These are phyloP conservation scores for Chaetothyriales sp. DNA, from an alignment of 2,329 filamentous ascomycete genomes.

Conservation along the genomic window DNA sequence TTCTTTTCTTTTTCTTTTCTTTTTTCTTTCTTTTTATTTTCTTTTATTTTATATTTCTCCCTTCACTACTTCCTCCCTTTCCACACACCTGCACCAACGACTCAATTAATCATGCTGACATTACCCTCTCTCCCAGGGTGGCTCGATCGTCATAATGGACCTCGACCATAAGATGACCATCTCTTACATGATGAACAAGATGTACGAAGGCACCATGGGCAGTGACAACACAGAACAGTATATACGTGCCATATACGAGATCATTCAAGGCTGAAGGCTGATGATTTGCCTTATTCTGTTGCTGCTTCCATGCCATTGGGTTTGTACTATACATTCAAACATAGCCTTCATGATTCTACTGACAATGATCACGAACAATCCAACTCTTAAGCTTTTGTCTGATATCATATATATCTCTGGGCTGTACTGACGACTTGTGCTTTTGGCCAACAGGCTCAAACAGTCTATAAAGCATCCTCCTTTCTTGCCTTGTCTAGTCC, in stretches of 20 bases:
- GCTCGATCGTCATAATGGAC: constrained; percentile 32
- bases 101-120: too few species aligned
- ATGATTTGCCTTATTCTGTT: too few species aligned
- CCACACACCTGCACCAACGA: too few species aligned
- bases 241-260: constrained; percentile 21
- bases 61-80: too few species aligned
- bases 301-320: too few species aligned
- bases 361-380: too few species aligned
- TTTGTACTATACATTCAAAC: too few species aligned
- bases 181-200: constrained; percentile 34
- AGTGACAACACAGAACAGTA: constrained; percentile 20
- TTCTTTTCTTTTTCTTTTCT: not conserved
- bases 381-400: too few species aligned
- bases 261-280: not conserved
- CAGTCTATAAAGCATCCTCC: not conserved
- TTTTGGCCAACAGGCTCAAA: too few species aligned
- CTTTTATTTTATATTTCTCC: not conserved
- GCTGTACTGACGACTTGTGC: too few species aligned
- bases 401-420: too few species aligned
- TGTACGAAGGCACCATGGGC: constrained; percentile 22
- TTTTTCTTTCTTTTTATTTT: not conserved
- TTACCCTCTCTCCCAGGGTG: constrained; percentile 19
- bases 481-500: not conserved
- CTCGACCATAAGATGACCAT: constrained; percentile 29
- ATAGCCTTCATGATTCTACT: too few species aligned